phyloP scores from a whole-genome alignment of 495 filamentous ascomycete species.

The Peziza echinospora region DNA sequence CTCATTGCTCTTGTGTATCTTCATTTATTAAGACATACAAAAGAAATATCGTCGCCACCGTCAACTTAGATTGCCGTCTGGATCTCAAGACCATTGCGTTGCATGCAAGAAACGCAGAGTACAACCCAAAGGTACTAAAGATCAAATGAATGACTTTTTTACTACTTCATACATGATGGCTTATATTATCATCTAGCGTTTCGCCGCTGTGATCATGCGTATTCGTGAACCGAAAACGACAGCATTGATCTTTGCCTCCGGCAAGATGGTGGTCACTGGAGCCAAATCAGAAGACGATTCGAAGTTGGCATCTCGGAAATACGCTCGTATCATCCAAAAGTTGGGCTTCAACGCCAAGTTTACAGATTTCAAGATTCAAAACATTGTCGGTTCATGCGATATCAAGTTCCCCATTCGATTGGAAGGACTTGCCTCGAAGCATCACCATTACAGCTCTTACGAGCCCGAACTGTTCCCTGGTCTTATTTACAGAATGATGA shows the following conservation, averaged over 20 bases:
- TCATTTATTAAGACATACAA: slow-evolving; percentile 15
- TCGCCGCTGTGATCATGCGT: slow-evolving; percentile 98
- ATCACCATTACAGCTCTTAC: slow-evolving; percentile 99
- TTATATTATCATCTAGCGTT: slow-evolving; percentile 53
- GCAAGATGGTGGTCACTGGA: slow-evolving; percentile 99
- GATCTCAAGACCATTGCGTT: slow-evolving; percentile 98
- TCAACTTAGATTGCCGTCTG: slow-evolving; percentile 94
- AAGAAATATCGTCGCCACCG: slow-evolving; percentile 99
- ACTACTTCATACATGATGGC: slow-evolving; percentile 22
- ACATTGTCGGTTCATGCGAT: slow-evolving; percentile 95
- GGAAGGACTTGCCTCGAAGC: slow-evolving; percentile 80
- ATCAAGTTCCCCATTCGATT: slow-evolving; percentile 98
- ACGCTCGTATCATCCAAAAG: slow-evolving; percentile 98
- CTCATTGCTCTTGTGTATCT: slow-evolving; percentile 5
- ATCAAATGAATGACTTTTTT: slow-evolving; percentile 15
- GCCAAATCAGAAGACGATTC: slow-evolving; percentile 98
- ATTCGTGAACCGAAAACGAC: slow-evolving; percentile 98
- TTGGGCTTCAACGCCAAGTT: slow-evolving; percentile 99
- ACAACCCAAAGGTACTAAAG: slow-evolving; percentile 74
- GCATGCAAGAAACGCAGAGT: slow-evolving; percentile 95
- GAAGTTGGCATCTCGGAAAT: slow-evolving; percentile 90
- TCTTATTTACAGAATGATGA: slow-evolving; percentile 99
- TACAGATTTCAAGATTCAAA: slow-evolving; percentile 99
- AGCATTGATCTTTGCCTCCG: slow-evolving; percentile 88
- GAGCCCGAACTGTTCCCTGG: slow-evolving; percentile 97